These are phyloP conservation scores for Secale cereale DNA, from an alignment of 176 grass and related monocot species.

Conservation along the genomic window DNA sequence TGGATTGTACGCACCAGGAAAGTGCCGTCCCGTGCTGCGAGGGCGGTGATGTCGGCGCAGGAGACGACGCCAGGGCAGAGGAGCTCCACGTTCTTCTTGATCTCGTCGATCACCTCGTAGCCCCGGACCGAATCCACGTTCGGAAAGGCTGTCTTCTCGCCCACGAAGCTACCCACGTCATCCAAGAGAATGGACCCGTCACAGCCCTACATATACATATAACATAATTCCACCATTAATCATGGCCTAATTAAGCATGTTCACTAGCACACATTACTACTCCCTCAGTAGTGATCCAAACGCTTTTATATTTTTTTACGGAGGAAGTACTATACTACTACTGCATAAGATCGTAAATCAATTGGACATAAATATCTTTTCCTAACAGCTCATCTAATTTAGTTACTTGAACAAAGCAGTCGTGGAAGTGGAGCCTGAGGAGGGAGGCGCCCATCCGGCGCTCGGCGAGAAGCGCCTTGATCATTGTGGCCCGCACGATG, in stretches of 20 bases:
- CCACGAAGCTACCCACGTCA: constrained; percentile 37
- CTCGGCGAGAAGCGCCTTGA: constrained; percentile 34
- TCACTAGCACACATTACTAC: too few species aligned
- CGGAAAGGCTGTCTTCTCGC: constrained; percentile 65
- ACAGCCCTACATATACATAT: constrained; percentile 44
- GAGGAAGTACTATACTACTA: too few species aligned
- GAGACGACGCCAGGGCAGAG: constrained; percentile 61
- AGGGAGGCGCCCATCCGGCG: constrained; percentile 64
- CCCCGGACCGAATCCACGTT: constrained; percentile 70
- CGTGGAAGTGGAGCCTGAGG: constrained; percentile 40
- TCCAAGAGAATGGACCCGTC: constrained; percentile 74
- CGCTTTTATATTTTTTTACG: too few species aligned
- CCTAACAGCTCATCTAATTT: neutral
- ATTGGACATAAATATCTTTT: too few species aligned
- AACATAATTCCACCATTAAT: neutral
- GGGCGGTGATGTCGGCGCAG: constrained; percentile 79
- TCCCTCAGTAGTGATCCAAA: too few species aligned
- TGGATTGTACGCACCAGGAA: constrained; percentile 33
- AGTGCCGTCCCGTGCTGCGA: constrained; percentile 64
- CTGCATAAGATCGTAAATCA: too few species aligned
- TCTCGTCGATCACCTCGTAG: constrained; percentile 71
- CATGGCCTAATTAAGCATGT: neutral
- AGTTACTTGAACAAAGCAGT: constrained; percentile 41
- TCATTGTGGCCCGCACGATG: constrained; percentile 38
- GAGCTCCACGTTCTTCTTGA: constrained; percentile 63